phyloP scores from a whole-genome alignment of 768 basidiomycete species.

The Asterophora parasitica region DNA sequence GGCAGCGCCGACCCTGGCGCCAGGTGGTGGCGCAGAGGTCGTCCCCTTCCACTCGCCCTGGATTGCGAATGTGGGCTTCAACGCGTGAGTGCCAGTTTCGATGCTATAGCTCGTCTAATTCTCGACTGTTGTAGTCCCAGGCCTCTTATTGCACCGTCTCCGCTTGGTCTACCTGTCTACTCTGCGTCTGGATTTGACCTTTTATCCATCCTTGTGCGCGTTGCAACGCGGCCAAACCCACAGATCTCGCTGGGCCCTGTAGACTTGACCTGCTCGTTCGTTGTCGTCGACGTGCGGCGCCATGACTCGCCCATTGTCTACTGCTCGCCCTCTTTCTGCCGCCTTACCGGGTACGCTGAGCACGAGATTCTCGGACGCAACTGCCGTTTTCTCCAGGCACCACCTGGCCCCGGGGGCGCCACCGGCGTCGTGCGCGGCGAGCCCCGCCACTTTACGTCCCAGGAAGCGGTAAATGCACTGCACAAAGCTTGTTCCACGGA shows the following conservation, averaged over 20 bases:
- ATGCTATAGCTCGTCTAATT: not conserved
- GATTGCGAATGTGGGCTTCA: conserved; percentile 48
- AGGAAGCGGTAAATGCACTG: conserved; percentile 58
- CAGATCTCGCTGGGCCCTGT: conserved; percentile 82
- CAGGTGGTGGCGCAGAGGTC: conserved; percentile 72
- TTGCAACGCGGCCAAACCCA: conserved; percentile 70
- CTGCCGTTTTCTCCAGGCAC: conserved; percentile 88
- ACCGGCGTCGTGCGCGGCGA: conserved; percentile 29
- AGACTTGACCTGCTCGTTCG: conserved; percentile 88
- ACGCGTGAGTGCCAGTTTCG: no score
- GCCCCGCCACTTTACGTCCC: conserved; percentile 52
- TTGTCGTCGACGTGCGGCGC: conserved; percentile 79
- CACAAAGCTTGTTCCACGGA: conserved; percentile 60
- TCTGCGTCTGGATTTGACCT: conserved; percentile 90
- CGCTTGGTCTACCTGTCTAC: conserved; percentile 60
- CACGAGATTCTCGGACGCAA: conserved; percentile 82
- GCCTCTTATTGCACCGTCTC: conserved; percentile 24
- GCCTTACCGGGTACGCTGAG: conserved; percentile 70
- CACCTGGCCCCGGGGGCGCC: conserved; percentile 35
- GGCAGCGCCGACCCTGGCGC: conserved; percentile 57
- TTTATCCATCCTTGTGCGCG: conserved; percentile 72
- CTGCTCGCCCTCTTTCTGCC: conserved; percentile 79
- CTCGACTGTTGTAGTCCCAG: conserved; percentile 2
- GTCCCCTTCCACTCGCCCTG: conserved; percentile 49
- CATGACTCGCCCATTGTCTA: conserved; percentile 88